These are phyloP conservation scores for Hansfordia pulvinata DNA, from an alignment of 2,329 filamentous ascomycete genomes.

Conservation along the genomic window DNA sequence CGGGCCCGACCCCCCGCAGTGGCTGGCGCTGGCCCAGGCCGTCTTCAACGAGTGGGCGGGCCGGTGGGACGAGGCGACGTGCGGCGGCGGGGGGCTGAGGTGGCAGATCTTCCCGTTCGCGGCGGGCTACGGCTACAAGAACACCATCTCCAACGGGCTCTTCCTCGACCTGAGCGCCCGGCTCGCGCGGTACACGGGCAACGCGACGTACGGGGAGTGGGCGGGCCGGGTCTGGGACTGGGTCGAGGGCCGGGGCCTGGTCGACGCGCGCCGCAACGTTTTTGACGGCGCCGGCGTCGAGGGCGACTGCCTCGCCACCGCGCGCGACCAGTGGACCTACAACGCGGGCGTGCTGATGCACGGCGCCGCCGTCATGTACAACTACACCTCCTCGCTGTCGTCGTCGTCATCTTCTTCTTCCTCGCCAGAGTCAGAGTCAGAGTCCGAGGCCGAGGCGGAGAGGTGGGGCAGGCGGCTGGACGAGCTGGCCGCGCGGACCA, in stretches of 20 bases:
- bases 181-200: conserved; percentile 65
- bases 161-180: conserved; percentile 59
- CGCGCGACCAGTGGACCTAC: conserved; percentile 54
- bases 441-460: conserved; percentile 18
- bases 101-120: conserved; percentile 82
- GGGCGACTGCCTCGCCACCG: conserved; percentile 34
- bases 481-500: conserved; percentile 38
- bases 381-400: conserved; percentile 46
- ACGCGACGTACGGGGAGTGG: conserved; percentile 66
- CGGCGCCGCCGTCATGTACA: conserved; percentile 47
- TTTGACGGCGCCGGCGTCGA: conserved; percentile 22
- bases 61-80: conserved; percentile 55
- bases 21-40: conserved; percentile 65
- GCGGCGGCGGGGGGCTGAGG: conserved; percentile 63
- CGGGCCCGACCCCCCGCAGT: conserved; percentile 50
- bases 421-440: too few relatives aligned
- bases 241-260: conserved; percentile 40
- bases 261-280: conserved; percentile 39
- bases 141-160: conserved; percentile 54
- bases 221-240: conserved; percentile 59
- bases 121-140: conserved; percentile 56
- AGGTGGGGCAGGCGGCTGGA: conserved; percentile 48
- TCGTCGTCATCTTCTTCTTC: too few relatives aligned
- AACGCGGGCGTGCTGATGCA: conserved; percentile 55
- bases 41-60: conserved; percentile 67